Base-by-base conservation (phyloP, 768 basidiomycete species). In the Asterophora lycoperdoides region DNA sequence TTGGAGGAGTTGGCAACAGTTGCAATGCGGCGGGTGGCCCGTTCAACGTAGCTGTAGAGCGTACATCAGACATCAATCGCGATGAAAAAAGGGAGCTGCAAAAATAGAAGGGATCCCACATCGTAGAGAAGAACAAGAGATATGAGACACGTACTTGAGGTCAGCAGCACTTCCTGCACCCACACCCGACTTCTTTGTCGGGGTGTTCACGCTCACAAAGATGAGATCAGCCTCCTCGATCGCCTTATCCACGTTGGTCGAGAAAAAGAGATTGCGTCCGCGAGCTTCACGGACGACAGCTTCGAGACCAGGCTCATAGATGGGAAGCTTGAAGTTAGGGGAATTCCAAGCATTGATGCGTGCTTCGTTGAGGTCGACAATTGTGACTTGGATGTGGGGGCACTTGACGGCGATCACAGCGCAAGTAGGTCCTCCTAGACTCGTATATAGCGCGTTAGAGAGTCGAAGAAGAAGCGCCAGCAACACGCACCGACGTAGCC, bases 131-230 rank as follows among this genome's bases (percentile, higher is more conserved):
- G 1, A 28, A 28, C 28, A 28, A 23, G 14, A 10, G 23, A 23
- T 3, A 7, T 13, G 15, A 28, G 4, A 52, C 54, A 48, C 49
- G 46, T 49, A 97, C 95, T 96, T 96, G 64, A 99, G 84, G 73
- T 99, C 96, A 52, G 96, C 96, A 51, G 95, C 95, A 70, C 89
- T 96, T 49, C 96, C 96, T 53, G 94, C 94, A 61, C 96, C 96
- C 41, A 99, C 88, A 68, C 95, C 95, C 41, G 79, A 81, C 79
- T 96, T 97, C 80, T 99, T 99, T 46, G 96, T 99, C 15, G 96
- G 96, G 8, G 96, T 98, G 73, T 98, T 98, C 60, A 98, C 95
- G 49, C 87, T 90, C 64, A 98, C 95, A 65, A 98, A 98, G 71
- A 98, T 95, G 56, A 98, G 83, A 65, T 99, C 93, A 29, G 96